Evolutionary conservation across 768 basidiomycete genomes (phyloP), one percentile per base, ranked within the genome.

Genomic region (Boletus edulis): DNA sequence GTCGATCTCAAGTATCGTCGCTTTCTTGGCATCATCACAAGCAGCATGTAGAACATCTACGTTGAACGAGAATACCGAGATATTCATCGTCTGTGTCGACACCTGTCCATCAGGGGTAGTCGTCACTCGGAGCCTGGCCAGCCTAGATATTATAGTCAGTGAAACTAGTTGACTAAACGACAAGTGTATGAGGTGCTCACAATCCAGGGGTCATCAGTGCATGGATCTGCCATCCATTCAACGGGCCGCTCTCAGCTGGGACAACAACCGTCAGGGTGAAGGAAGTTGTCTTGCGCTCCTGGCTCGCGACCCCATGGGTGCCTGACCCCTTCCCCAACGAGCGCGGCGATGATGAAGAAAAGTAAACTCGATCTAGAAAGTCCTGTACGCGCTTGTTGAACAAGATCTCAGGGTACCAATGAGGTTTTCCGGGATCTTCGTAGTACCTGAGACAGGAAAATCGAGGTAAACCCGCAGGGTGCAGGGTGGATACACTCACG

Each of bases 241-340:
- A 67, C 2, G 87, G 75, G 1, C 89, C 90, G 53, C 78, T 81
- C 62, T 91, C 89, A 1, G 75, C 64, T 1, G 93, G 91, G 32
- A 79, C 76, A 2, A 84, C 79, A 6, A 87, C 84, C 0, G 91
- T 94, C 52, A 95, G 70, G 2, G 87, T 91, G 67, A 91, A 94
- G 13, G 18, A 12, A 11, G 18, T 18, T 35, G 14, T 56, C 24
- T 45, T 42, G 27, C 0, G 45, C 12, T 24, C 46, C 34, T 55
- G 40, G 24, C 35, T 20, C 17, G 11, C 11, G 1, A 15, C 11
- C 45, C 4, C 37, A 44, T 38, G 42, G 0, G 42, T 14, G n/a
- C 15, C 18, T 31, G 39, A 29, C 34, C 13, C 38, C n/a, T 32
- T n/a, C 13, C 10, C 38, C 44, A n/a, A 24, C 3, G 31, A 17